A percentile compares a stretch with the other conserved stretches of the same genome.
These are phyloP conservation scores for Cairneyella variabilis DNA, from an alignment of 495 filamentous ascomycete genomes.

Conservation along the genomic window DNA sequence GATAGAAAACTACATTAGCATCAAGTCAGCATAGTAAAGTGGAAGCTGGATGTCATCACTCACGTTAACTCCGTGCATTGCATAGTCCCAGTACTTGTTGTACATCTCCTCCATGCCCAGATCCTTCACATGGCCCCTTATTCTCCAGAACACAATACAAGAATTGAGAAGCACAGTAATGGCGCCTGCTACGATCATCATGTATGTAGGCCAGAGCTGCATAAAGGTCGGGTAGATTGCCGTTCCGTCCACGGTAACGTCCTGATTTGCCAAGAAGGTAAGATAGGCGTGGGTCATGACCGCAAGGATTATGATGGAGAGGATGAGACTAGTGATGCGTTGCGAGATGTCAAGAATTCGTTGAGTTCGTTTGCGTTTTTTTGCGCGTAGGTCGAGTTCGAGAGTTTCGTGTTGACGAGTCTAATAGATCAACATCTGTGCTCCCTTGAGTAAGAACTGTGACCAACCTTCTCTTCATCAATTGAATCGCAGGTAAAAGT, in stretches of 20 bases:
- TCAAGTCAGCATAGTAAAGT: too few species aligned
- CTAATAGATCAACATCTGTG: neutral
- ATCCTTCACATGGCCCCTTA: neutral
- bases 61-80: neutral
- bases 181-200: conserved; percentile 2
- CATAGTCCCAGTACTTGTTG: conserved; percentile 4
- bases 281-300: conserved; percentile 1
- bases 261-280: neutral
- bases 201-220: conserved; percentile 7
- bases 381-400: too few species aligned
- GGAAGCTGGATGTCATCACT: too few species aligned
- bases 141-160: neutral
- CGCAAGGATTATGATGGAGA: conserved; percentile 8
- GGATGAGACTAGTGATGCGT: neutral
- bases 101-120: neutral
- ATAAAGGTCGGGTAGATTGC: conserved; percentile 11
- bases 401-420: too few species aligned
- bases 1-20: too few species aligned
- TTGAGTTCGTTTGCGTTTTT: neutral
- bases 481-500: neutral
- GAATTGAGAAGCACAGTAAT: conserved; percentile 3
- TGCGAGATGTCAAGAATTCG: conserved; percentile 7
- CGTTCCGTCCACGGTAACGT: conserved; percentile 1
- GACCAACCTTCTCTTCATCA: conserved; percentile 5
- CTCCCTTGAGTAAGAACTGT: too few species aligned